These are phyloP conservation scores for Dactylorhiza incarnata DNA, from an alignment of 106 monocot species.

Conservation along the genomic window DNA sequence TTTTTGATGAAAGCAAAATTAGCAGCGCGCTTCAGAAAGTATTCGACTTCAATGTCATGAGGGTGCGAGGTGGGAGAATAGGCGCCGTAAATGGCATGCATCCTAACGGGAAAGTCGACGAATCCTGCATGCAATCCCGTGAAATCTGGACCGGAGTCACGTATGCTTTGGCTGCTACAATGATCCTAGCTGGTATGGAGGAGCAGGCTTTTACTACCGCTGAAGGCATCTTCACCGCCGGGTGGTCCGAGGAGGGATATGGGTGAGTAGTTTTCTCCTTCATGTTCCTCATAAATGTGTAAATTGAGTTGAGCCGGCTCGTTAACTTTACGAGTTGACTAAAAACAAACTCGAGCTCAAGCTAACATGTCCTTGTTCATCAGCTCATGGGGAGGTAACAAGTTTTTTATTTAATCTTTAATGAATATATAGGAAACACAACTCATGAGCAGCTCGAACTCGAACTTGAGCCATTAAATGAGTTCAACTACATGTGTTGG, in stretches of 20 bases:
- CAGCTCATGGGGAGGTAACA: background rate
- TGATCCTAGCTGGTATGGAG: slow-evolving; percentile 90
- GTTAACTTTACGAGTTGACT: no score
- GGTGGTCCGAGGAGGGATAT: slow-evolving; percentile 97
- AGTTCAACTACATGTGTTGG: no score
- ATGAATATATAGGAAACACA: no score
- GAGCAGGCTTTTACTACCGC: slow-evolving; percentile 86
- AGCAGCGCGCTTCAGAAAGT: slow-evolving; percentile 78
- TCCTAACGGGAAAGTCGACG: slow-evolving; percentile 84
- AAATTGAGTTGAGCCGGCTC: no score
- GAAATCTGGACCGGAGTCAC: slow-evolving; percentile 99
- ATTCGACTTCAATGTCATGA: slow-evolving; percentile 95
- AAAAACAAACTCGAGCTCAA: no score
- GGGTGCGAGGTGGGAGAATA: slow-evolving; percentile 79
- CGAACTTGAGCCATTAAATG: no score
- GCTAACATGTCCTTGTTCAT: no score
- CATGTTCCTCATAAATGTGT: no score
- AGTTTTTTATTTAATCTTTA: background rate
- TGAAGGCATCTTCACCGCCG: slow-evolving; percentile 79
- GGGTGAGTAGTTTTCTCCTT: slow-evolving; percentile 45
- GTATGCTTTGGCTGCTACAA: slow-evolving; percentile 75
- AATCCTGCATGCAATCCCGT: slow-evolving; percentile 89
- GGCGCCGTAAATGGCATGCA: slow-evolving; percentile 98
- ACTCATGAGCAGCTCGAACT: no score
- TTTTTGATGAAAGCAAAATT: slow-evolving; percentile 76